These are phyloP conservation scores for Backusella liffmaniae DNA, from an alignment of 192 early-diverging fungal genomes.

Conservation along the genomic window DNA sequence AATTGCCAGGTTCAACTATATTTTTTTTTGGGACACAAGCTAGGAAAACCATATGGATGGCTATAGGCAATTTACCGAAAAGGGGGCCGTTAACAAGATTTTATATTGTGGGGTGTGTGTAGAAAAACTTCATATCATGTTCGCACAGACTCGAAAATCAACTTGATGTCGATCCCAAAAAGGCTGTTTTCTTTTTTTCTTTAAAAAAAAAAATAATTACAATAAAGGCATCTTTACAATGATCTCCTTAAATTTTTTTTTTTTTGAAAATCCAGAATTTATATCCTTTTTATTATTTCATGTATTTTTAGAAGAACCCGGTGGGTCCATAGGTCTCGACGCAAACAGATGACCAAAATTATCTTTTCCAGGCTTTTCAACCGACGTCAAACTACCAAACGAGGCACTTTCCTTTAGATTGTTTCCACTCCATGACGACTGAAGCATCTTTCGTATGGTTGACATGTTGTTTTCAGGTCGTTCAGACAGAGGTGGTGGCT, in stretches of 20 bases:
- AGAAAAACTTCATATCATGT: neutral
- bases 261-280: slow-evolving; percentile 24
- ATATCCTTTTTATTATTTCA: neutral
- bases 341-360: neutral
- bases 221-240: neutral
- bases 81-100: too few relatives aligned
- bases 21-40: too few relatives aligned
- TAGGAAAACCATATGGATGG: too few relatives aligned
- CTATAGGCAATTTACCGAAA: too few relatives aligned
- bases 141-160: neutral
- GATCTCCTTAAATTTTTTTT: slow-evolving; percentile 1
- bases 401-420: slow-evolving; percentile 18
- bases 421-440: slow-evolving; percentile 27
- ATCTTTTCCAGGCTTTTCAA: neutral
- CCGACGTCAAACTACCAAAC: slow-evolving; percentile 4
- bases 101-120: too few relatives aligned
- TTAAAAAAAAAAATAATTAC: too few relatives aligned
- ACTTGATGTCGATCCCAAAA: neutral
- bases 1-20: too few relatives aligned
- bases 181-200: neutral
- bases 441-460: slow-evolving; percentile 24
- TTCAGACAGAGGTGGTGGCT: neutral
- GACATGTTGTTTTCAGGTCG: neutral
- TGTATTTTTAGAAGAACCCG: neutral
- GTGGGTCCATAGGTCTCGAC: neutral